phyloP scores from a whole-genome alignment of 352 stramenopile genomes.

The Phytopythium kandeliae region DNA sequence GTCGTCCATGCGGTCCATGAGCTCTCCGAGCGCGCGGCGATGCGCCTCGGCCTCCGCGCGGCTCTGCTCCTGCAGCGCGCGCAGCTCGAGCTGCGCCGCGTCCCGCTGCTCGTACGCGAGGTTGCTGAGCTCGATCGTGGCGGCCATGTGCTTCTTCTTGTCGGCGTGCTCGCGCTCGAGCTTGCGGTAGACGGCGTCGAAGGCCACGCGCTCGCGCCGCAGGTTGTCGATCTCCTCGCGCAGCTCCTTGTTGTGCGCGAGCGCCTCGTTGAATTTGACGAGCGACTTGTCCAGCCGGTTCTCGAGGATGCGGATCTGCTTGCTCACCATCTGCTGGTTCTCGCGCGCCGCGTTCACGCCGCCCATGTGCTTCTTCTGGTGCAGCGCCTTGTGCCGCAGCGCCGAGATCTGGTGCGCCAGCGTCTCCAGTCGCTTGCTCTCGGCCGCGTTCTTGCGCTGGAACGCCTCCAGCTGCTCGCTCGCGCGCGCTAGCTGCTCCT shows the following conservation, averaged over 20 bases:
- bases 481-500: conserved; percentile 71
- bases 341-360: conserved; percentile 94
- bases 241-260: conserved; percentile 90
- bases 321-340: conserved; percentile 94
- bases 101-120: conserved; percentile 94
- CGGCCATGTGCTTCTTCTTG: conserved; percentile 95
- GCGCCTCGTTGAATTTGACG: conserved; percentile 96
- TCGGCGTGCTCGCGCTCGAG: conserved; percentile 90
- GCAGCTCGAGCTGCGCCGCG: conserved; percentile 90
- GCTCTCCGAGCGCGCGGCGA: conserved; percentile 41
- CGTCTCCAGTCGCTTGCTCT: conserved; percentile 81
- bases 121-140: conserved; percentile 94
- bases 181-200: conserved; percentile 94
- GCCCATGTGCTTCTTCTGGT: conserved; percentile 94
- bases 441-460: conserved; percentile 73
- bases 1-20: conserved; percentile 62
- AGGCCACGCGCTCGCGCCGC: conserved; percentile 90
- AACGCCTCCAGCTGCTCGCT: conserved; percentile 91
- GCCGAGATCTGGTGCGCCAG: conserved; percentile 87
- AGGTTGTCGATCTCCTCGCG: conserved; percentile 93
- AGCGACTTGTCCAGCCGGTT: conserved; percentile 96
- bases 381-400: conserved; percentile 83
- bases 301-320: conserved; percentile 96
- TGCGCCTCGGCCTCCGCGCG: conserved; percentile 73
- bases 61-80: conserved; percentile 90